phyloP scores from a whole-genome alignment of 2,329 filamentous ascomycete genomes.

The Arthrobotrys sinensis region DNA sequence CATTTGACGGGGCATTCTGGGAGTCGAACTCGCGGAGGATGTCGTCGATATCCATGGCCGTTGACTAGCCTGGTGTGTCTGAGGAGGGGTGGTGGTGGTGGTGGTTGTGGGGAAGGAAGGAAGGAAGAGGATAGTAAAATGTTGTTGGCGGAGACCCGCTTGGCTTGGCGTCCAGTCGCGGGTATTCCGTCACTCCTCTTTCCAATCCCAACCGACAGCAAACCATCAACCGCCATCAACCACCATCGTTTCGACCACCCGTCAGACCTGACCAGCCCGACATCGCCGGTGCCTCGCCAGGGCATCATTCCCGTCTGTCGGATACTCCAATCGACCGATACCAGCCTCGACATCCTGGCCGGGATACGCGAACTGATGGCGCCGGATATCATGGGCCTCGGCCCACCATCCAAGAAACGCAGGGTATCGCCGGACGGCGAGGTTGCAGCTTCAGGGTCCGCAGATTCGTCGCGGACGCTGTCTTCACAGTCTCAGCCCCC shows the following conservation, averaged over 20 bases:
- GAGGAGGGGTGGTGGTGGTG: neutral
- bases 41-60: constrained; percentile 80
- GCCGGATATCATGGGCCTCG: constrained; percentile 56
- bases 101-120: constrained; percentile 7
- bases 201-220: neutral
- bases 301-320: neutral
- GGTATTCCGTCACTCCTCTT: constrained; percentile 16
- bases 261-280: constrained; percentile 1
- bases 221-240: constrained; percentile 21
- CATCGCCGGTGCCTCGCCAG: neutral
- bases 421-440: constrained; percentile 56
- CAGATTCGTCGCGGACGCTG: constrained; percentile 20
- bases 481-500: constrained; percentile 4
- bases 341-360: neutral
- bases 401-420: constrained; percentile 58
- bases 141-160: neutral
- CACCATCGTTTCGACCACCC: constrained; percentile 22
- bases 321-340: constrained; percentile 2
- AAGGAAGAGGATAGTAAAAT: neutral
- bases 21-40: constrained; percentile 81
- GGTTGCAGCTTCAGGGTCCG: constrained; percentile 11
- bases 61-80: neutral
- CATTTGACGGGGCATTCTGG: constrained; percentile 72
- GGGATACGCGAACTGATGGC: constrained; percentile 51
- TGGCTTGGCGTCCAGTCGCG: constrained; percentile 25